These are phyloP conservation scores for Filobasidium wieringae DNA, from an alignment of 768 basidiomycete species.

Conservation along the genomic window DNA sequence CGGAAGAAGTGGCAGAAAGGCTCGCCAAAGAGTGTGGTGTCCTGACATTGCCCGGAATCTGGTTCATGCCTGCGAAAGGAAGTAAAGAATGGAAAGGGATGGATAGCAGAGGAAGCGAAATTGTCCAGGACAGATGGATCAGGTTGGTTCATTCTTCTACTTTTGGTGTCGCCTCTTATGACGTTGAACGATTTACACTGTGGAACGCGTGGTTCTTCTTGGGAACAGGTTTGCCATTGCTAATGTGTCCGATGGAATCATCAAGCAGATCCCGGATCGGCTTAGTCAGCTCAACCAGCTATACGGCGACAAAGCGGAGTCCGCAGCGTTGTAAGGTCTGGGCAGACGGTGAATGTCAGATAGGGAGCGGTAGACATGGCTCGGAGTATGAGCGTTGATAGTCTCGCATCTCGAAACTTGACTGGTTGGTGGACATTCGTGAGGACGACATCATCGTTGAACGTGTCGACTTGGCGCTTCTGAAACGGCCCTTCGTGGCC, in stretches of 20 bases:
- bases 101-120: constrained; percentile 22
- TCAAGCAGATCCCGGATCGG: constrained; percentile 27
- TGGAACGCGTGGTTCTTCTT: not conserved
- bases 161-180: not conserved
- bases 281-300: constrained; percentile 27
- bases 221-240: constrained; percentile 57
- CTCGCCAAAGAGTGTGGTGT: constrained; percentile 57
- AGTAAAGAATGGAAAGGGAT: constrained; percentile 20
- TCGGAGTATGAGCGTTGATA: too few relatives aligned
- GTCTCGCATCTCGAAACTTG: too few relatives aligned
- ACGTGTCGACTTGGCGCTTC: too few relatives aligned
- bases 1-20: constrained; percentile 49
- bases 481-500: too few relatives aligned
- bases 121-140: constrained; percentile 53
- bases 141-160: constrained; percentile 21
- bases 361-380: too few relatives aligned
- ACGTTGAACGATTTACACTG: not conserved
- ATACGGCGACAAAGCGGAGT: too few relatives aligned
- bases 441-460: too few relatives aligned
- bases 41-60: constrained; percentile 53
- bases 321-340: too few relatives aligned
- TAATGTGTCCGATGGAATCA: constrained; percentile 55
- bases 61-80: constrained; percentile 45
- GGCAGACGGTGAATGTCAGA: too few relatives aligned
- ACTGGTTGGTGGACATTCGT: too few relatives aligned